These are phyloP conservation scores for Torulaspora quercuum DNA, from an alignment of 805 yeast species.

Conservation along the genomic window DNA sequence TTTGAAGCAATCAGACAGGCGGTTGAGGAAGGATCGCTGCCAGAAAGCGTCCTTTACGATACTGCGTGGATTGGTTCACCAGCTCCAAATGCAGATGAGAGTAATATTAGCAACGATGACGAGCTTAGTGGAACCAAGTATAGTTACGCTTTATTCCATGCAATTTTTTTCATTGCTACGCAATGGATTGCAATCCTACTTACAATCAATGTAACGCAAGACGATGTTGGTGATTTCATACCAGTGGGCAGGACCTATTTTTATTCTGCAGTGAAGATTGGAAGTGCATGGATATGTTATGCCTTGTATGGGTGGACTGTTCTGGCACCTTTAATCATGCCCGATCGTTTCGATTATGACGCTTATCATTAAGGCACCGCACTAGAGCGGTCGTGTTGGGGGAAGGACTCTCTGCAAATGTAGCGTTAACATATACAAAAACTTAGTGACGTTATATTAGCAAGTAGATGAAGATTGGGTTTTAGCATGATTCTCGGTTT, in stretches of 20 bases:
- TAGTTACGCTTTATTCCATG: constrained; percentile 82
- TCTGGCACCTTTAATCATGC: constrained; percentile 84
- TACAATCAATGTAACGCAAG: constrained; percentile 85
- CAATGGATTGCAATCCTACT: constrained; percentile 93
- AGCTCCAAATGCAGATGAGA: constrained; percentile 32
- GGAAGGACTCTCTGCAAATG: no score
- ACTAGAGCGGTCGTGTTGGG: background rate
- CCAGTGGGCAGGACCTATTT: constrained; percentile 98
- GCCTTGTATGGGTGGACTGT: constrained; percentile 84
- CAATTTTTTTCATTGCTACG: constrained; percentile 90
- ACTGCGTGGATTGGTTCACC: constrained; percentile 50
- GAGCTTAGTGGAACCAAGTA: constrained; percentile 75
- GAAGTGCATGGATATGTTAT: constrained; percentile 90
- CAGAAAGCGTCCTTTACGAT: constrained; percentile 85
- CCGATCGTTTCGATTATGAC: constrained; percentile 68
- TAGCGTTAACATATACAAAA: no score
- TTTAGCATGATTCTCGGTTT: no score
- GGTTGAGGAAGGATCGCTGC: constrained; percentile 92
- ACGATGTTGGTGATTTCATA: constrained; percentile 80
- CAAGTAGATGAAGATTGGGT: no score
- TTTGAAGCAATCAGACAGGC: constrained; percentile 88
- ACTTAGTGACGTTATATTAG: no score
- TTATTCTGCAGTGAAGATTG: constrained; percentile 89
- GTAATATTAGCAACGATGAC: constrained; percentile 40
- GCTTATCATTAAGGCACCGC: constrained; percentile 21